Evolutionary conservation across 2,329 filamentous ascomycete species (phyloP).

Genomic region (Apiospora marii): DNA sequence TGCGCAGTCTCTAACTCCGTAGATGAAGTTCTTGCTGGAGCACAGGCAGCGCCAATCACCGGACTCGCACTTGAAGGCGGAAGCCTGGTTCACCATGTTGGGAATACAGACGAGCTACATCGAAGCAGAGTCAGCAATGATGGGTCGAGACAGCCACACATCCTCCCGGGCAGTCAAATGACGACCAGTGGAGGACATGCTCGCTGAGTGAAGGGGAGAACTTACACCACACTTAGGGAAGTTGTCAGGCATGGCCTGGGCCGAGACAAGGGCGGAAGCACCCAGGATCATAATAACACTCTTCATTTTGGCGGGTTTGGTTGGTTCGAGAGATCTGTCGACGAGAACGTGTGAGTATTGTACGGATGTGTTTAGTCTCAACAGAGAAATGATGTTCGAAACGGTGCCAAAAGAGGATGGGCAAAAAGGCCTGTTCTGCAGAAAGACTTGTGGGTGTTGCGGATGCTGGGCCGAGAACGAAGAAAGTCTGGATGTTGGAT

Average conservation of each 20-base stretch:
- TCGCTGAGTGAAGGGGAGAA: neutral
- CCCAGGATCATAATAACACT: conserved; percentile 17
- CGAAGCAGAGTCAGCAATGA: neutral
- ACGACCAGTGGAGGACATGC: neutral
- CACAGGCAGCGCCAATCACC: conserved; percentile 16
- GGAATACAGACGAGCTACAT: conserved; percentile 8
- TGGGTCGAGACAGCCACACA: no score
- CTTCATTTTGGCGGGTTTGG: conserved; percentile 21
- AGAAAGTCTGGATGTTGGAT: neutral
- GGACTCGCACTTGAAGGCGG: neutral
- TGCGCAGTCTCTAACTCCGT: conserved; percentile 23
- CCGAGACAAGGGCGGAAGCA: conserved; percentile 19
- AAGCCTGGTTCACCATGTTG: conserved; percentile 21
- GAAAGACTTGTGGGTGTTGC: neutral
- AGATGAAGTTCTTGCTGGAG: conserved; percentile 13
- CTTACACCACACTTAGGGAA: conserved; percentile 24
- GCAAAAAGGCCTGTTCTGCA: neutral
- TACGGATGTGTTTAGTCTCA: conserved; percentile 19
- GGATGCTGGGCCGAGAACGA: neutral
- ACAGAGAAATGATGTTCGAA: conserved; percentile 16
- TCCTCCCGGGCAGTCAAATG: neutral
- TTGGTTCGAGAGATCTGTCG: conserved; percentile 17
- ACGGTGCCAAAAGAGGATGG: conserved; percentile 14
- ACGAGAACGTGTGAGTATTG: conserved; percentile 17
- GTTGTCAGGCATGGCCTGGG: neutral